phyloP scores from a whole-genome alignment of 768 basidiomycete species.

The Hericium coralloides region DNA sequence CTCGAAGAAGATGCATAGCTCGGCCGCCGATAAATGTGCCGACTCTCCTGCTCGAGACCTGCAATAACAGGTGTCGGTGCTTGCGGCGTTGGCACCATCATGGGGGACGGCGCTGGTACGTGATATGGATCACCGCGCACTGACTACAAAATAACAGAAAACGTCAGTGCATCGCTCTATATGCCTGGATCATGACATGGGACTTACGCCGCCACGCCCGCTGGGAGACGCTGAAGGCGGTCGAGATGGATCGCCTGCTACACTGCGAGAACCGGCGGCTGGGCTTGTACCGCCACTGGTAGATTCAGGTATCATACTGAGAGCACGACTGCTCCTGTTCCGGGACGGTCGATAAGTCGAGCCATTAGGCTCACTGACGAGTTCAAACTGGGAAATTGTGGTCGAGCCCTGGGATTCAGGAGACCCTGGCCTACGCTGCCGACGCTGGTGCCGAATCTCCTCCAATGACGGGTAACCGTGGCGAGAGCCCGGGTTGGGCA shows the following conservation, averaged over 20 bases:
- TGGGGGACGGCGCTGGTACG: not conserved
- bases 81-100: conserved; percentile 3
- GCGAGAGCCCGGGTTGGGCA: conserved; percentile 9
- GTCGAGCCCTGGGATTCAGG: conserved; percentile 13
- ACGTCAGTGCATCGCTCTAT: not conserved
- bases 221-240: conserved; percentile 1
- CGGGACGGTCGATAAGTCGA: conserved; percentile 8
- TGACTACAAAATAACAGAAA: not conserved
- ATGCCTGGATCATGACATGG: no score
- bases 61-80: not conserved
- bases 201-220: conserved; percentile 1
- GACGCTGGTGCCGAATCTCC: not conserved
- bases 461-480: conserved; percentile 2
- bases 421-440: not conserved
- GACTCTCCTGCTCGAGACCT: not conserved
- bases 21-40: conserved; percentile 7
- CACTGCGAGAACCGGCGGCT: conserved; percentile 6
- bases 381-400: conserved; percentile 14
- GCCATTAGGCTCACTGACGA: conserved; percentile 11
- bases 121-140: not conserved
- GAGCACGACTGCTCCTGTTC: conserved; percentile 1
- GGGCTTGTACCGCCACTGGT: conserved; percentile 12
- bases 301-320: conserved; percentile 10
- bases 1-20: conserved; percentile 9
- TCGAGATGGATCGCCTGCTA: conserved; percentile 7